Percentiles rank a stretch among this genome's conserved stretches.
phyloP scores from a whole-genome alignment of 352 stramenopile species.

The Phytophthora pluvialis region DNA sequence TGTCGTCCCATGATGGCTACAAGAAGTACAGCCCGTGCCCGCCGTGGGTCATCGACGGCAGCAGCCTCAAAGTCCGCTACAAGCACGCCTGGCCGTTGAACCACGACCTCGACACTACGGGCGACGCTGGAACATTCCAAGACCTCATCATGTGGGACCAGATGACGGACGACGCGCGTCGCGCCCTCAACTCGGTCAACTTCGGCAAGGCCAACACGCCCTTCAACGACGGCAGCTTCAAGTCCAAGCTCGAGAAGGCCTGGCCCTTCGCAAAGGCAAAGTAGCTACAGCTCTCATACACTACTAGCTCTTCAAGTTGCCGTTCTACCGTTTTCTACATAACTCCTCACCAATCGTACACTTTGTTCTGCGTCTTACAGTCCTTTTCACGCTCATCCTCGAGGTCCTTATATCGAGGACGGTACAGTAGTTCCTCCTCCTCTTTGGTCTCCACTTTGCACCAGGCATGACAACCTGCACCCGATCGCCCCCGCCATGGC shows the following conservation, averaged over 20 bases:
- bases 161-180: slow-evolving; percentile 1
- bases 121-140: slow-evolving; percentile 11
- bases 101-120: slow-evolving; percentile 9
- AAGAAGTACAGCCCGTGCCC: slow-evolving; percentile 14
- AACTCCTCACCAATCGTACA: neutral
- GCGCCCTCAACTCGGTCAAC: neutral
- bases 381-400: neutral
- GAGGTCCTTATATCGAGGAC: neutral
- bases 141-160: slow-evolving; percentile 16
- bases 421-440: neutral
- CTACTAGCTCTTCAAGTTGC: too few relatives aligned
- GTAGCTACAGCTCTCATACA: neutral
- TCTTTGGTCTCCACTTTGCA: neutral
- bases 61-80: slow-evolving; percentile 9
- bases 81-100: slow-evolving; percentile 2
- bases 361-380: neutral
- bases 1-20: slow-evolving; percentile 9
- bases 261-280: slow-evolving; percentile 1
- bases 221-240: slow-evolving; percentile 9
- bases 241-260: slow-evolving; percentile 1
- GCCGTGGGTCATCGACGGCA: neutral
- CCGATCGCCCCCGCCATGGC: neutral
- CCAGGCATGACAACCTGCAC: neutral
- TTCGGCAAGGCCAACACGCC: slow-evolving; percentile 12
- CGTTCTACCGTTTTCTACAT: neutral